phyloP scores from a whole-genome alignment of 495 filamentous ascomycete species.

The Amphirosellinia nigrospora region DNA sequence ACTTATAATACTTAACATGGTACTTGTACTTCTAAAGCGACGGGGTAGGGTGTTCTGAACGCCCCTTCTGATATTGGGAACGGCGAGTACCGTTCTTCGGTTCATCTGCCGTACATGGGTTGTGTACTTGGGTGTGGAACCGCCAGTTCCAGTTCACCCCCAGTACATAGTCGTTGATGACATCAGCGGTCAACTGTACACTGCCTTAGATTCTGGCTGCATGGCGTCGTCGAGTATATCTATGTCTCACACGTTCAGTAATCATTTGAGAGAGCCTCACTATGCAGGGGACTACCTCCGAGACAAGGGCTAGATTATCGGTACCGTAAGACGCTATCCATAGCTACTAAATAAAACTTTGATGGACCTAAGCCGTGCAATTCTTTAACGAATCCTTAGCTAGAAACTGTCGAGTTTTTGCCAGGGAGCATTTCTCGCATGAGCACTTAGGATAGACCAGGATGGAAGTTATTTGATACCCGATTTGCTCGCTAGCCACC shows the following conservation, averaged over 20 bases:
- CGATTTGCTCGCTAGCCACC: background rate
- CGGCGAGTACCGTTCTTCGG: background rate
- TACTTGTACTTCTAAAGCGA: constrained; percentile 4
- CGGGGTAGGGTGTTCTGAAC: background rate
- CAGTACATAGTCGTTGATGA: background rate
- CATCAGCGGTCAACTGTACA: constrained; percentile 7
- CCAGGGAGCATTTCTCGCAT: background rate
- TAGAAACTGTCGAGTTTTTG: background rate
- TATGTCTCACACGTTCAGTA: constrained; percentile 15
- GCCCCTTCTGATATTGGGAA: background rate
- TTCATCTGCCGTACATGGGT: background rate
- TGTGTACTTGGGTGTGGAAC: background rate
- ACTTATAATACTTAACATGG: no score
- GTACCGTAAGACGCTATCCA: background rate
- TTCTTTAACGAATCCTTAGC: background rate
- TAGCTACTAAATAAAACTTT: background rate
- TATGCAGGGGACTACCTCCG: constrained; percentile 16
- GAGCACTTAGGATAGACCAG: background rate
- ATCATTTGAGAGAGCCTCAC: constrained; percentile 11
- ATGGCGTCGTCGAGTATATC: background rate
- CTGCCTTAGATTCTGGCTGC: background rate
- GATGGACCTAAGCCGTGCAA: background rate
- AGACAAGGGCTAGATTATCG: background rate
- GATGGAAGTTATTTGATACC: background rate
- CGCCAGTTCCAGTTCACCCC: background rate